Evolutionary conservation across 2,329 filamentous ascomycete species (phyloP).

Genomic region (Penicillium digitatum): DNA sequence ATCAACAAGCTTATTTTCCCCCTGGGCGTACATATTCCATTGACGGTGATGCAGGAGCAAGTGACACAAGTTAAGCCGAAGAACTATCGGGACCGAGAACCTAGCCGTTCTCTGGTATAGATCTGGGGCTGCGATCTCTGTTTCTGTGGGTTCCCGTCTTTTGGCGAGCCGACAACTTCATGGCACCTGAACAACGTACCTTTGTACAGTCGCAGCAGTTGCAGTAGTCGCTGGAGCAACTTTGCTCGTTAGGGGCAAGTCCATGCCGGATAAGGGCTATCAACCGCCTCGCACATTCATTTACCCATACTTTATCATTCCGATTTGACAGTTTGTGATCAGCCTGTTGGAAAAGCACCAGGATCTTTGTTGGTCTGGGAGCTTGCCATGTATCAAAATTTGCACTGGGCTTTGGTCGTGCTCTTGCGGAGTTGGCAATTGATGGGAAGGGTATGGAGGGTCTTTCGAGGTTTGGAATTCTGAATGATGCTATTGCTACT

Average conservation of each 20-base stretch:
- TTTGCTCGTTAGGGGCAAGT: constrained; percentile 19
- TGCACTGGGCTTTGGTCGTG: constrained; percentile 25
- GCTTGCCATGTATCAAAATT: constrained; percentile 29
- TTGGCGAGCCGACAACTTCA: constrained; percentile 30
- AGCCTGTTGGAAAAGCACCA: constrained; percentile 22
- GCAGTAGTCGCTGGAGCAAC: constrained; percentile 18
- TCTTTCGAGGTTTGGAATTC: constrained; percentile 25
- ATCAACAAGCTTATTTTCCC: constrained; percentile 25
- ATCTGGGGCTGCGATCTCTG: constrained; percentile 22
- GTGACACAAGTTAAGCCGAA: constrained; percentile 29
- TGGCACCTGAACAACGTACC: constrained; percentile 27
- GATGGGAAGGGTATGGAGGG: constrained; percentile 25
- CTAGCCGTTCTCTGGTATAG: constrained; percentile 25
- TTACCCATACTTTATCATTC: constrained; percentile 30
- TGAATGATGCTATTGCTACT: constrained; percentile 3
- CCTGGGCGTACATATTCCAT: constrained; percentile 21
- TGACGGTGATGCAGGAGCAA: constrained; percentile 28
- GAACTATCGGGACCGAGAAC: constrained; percentile 12
- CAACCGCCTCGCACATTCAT: constrained; percentile 27
- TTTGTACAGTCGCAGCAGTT: constrained; percentile 27
- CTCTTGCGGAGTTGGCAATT: constrained; percentile 24
- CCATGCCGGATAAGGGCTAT: constrained; percentile 23
- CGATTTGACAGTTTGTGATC: constrained; percentile 28
- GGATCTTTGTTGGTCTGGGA: constrained; percentile 21
- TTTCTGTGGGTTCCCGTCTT: constrained; percentile 28